Evolutionary conservation across 2,329 filamentous ascomycete species (phyloP).

Genomic region (Phialemoniopsis sp.): DNA sequence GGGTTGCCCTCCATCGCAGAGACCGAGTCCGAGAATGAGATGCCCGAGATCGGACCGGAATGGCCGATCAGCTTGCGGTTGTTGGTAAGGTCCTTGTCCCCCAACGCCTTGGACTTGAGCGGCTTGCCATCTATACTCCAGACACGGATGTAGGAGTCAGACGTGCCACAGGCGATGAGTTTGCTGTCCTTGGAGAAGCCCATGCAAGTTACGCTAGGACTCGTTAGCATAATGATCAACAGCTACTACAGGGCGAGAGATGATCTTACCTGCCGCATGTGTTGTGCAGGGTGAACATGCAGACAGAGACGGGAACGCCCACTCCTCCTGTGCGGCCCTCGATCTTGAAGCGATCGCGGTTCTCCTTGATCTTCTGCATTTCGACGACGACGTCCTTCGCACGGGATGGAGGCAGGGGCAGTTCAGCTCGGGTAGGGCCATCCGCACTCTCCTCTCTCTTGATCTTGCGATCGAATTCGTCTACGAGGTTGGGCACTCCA

Average conservation of each 20-base stretch:
- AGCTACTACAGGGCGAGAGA: background rate
- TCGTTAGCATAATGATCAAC: constrained; percentile 12
- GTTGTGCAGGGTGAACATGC: constrained; percentile 99
- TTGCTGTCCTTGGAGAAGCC: constrained; percentile 91
- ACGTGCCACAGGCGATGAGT: constrained; percentile 83
- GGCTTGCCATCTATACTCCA: constrained; percentile 88
- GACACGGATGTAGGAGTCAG: constrained; percentile 91
- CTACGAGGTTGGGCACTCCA: constrained; percentile 71
- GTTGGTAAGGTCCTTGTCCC: constrained; percentile 57
- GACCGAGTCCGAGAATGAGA: constrained; percentile 78
- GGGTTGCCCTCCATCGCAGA: constrained; percentile 45
- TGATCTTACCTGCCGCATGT: constrained; percentile 76
- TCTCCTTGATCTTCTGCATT: constrained; percentile 89
- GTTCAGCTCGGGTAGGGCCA: constrained; percentile 69
- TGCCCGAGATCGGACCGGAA: constrained; percentile 80
- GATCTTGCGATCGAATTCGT: constrained; percentile 82
- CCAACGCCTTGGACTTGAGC: constrained; percentile 61
- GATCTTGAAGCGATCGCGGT: constrained; percentile 86
- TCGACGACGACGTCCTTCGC: constrained; percentile 91
- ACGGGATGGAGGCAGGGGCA: constrained; percentile 83
- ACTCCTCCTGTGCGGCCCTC: constrained; percentile 79
- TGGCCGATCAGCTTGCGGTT: constrained; percentile 80
- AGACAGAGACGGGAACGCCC: constrained; percentile 79
- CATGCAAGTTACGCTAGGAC: constrained; percentile 73
- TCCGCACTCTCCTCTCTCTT: constrained; percentile 90